A percentile compares a stretch with the other conserved stretches of the same genome.
These are phyloP conservation scores for Aspergillus felis DNA, from an alignment of 2,329 filamentous ascomycete species.

Conservation along the genomic window DNA sequence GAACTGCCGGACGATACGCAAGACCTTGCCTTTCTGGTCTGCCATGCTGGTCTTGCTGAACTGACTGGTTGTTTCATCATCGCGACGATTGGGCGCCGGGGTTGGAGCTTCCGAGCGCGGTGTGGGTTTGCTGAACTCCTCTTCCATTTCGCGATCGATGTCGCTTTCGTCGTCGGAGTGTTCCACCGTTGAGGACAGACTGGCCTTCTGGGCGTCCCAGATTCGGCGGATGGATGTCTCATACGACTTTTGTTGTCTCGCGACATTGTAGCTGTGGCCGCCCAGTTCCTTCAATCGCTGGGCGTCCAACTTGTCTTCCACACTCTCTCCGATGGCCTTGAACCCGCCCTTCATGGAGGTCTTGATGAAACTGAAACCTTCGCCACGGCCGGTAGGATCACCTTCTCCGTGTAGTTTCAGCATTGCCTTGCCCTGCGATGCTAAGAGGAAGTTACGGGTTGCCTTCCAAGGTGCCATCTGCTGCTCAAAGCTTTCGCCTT, in stretches of 20 bases:
- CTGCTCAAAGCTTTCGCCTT: constrained; percentile 73
- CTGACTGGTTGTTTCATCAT: constrained; percentile 77
- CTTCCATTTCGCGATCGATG: constrained; percentile 50
- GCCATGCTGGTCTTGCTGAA: constrained; percentile 68
- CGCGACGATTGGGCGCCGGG: constrained; percentile 49
- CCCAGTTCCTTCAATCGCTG: constrained; percentile 66
- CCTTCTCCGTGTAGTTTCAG: constrained; percentile 89
- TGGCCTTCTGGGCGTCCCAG: constrained; percentile 82
- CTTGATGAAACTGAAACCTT: constrained; percentile 95
- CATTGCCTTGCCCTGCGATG: constrained; percentile 94
- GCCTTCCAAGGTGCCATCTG: constrained; percentile 95
- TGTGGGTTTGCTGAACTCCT: constrained; percentile 51
- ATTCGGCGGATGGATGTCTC: constrained; percentile 87
- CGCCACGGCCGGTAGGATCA: constrained; percentile 86
- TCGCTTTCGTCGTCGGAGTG: constrained; percentile 72
- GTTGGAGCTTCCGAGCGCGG: constrained; percentile 65
- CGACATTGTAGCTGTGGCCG: constrained; percentile 96
- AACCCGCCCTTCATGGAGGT: constrained; percentile 99
- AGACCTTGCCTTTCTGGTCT: constrained; percentile 64
- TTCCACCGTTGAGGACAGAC: constrained; percentile 68
- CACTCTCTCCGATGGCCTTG: constrained; percentile 81
- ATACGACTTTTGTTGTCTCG: constrained; percentile 87
- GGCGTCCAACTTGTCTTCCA: constrained; percentile 79
- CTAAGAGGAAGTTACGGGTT: constrained; percentile 93
- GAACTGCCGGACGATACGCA: constrained; percentile 70